Conservation (phyloP, 148 eudicot genomes). For the Limonium bicolor region DNA sequence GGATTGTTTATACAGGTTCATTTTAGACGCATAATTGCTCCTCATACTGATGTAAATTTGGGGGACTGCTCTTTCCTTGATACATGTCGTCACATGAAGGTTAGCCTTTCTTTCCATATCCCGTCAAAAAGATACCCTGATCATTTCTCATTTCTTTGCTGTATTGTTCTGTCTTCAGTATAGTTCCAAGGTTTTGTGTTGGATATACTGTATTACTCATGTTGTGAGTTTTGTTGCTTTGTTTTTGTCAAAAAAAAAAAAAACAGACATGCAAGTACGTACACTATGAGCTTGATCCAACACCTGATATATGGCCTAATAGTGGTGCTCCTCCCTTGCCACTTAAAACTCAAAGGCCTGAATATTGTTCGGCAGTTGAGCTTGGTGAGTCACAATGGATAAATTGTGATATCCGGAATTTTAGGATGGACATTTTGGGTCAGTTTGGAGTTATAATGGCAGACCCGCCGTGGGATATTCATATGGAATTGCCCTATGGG, state of each 20-base stretch:
- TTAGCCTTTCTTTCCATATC: conserved; percentile 8
- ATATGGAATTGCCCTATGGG: conserved; percentile 97
- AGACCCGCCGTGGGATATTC: conserved; percentile 99
- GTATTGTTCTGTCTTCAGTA: not conserved
- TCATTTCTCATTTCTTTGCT: not conserved
- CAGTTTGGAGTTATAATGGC: conserved; percentile 99
- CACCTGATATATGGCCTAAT: conserved; percentile 70
- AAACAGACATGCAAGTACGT: conserved; percentile 94
- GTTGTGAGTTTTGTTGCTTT: too few species aligned
- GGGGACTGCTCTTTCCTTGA: conserved; percentile 97
- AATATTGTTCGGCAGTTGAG: conserved; percentile 90
- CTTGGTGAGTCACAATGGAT: conserved; percentile 97
- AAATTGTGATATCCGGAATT: conserved; percentile 85
- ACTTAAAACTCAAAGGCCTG: conserved; percentile 64
- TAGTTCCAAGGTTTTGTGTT: too few species aligned
- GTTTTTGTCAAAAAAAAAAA: not conserved
- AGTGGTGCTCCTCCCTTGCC: conserved; percentile 48
- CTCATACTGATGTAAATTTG: conserved; percentile 76
- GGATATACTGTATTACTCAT: not conserved
- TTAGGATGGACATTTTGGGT: conserved; percentile 93
- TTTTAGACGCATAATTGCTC: conserved; percentile 89
- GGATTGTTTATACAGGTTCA: too few species aligned
- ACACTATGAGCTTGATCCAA: conserved; percentile 94
- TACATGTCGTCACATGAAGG: conserved; percentile 99
- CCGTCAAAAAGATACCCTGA: too few species aligned